Base-by-base conservation (phyloP, 2,329 filamentous ascomycete species). In the Cadophora gregata region DNA sequence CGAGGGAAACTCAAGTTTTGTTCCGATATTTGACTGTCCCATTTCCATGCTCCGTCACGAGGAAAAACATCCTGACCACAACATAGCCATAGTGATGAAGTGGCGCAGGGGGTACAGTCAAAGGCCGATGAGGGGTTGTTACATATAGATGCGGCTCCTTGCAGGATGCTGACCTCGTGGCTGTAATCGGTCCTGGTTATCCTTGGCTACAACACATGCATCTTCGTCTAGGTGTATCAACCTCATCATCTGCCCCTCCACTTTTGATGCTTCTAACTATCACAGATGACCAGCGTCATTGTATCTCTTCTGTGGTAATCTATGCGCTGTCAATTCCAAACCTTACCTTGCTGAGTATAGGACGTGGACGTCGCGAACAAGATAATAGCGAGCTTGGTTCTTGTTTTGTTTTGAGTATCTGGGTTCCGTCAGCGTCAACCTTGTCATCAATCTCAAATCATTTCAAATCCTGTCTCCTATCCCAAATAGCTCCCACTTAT, bases 141-240 rank as follows among this genome's bases (percentile, higher is more conserved):
- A 42, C 33, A 25, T 36, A 25, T 58, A 38, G 58, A 55, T 56
- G 24, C 48, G 61, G 61, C 61, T 63, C 61, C 50, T 56, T 55
- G 61, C 61, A 55, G 48, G 9, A 45, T 24, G 24, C 16, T 56
- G 61, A 63, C 42, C 50, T 56, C 36, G 61, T 63, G 61, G 61
- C 24, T 31, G 29, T 25, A 14, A 9, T 51, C 55, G n/a, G 31
- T 21, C 9, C n/a, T 42, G 12, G 38, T 5, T 19, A 16, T 42
- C 3, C 38, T 19, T 16, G 19, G 38, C 38, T 42, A 42, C 38
- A 19, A 16, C 2, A 19, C 38, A 42, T 36, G 33, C 33, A 36
- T 36, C 14, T 36, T 14, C 14, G 3, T 36, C 14, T 36, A 10
- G 33, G 33, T 14, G 33, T 2, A 16, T 42, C 38, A 14, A 42